phyloP scores from a whole-genome alignment of 2,329 filamentous ascomycete species.

The Lojkania enalia region DNA sequence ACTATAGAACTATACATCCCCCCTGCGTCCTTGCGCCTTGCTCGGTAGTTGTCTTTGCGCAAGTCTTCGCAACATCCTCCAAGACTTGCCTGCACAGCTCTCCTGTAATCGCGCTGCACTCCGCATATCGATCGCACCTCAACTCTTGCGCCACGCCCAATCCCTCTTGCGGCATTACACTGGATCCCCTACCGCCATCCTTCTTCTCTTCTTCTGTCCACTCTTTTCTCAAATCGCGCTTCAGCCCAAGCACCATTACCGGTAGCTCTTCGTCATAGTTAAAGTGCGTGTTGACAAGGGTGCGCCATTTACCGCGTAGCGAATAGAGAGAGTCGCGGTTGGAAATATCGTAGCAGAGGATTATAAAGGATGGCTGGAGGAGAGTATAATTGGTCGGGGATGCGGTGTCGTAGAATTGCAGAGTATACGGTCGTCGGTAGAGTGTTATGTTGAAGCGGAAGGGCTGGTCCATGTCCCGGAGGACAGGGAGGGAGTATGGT shows the following conservation, averaged over 20 bases:
- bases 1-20: constrained; percentile 26
- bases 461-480: constrained; percentile 61
- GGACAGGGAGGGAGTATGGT: constrained; percentile 44
- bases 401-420: constrained; percentile 61
- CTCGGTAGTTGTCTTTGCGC: constrained; percentile 61
- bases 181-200: constrained; percentile 40
- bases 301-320: constrained; percentile 51
- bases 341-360: constrained; percentile 63
- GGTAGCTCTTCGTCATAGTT: constrained; percentile 57
- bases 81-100: constrained; percentile 63
- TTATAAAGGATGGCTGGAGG: constrained; percentile 57
- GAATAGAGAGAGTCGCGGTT: constrained; percentile 55
- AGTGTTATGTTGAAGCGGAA: constrained; percentile 62
- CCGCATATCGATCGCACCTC: constrained; percentile 64
- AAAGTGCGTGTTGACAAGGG: constrained; percentile 55
- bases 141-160: constrained; percentile 59
- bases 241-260: constrained; percentile 62
- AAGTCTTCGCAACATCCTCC: constrained; percentile 62
- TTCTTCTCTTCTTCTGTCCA: constrained; percentile 39
- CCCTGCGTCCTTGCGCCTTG: constrained; percentile 54
- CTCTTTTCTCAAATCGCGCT: constrained; percentile 59
- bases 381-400: constrained; percentile 61
- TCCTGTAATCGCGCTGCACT: constrained; percentile 64
- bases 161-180: constrained; percentile 57
- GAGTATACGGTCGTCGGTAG: constrained; percentile 57